phyloP scores from a whole-genome alignment of 176 grass and related monocot genomes.

The Musa acuminata region DNA sequence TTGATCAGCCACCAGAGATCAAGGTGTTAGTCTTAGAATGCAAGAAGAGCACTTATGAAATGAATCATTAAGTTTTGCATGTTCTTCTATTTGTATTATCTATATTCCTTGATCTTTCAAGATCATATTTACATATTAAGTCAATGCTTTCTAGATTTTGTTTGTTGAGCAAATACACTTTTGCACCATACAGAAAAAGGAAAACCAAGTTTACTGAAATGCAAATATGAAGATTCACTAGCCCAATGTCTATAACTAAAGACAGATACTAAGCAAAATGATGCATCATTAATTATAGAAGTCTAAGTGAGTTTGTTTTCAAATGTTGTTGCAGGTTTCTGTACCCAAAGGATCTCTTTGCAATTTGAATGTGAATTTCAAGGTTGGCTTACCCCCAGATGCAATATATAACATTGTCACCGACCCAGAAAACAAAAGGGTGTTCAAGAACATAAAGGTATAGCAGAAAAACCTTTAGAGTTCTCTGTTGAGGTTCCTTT shows the following conservation, averaged over 20 bases:
- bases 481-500: background rate
- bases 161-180: background rate
- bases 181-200: background rate
- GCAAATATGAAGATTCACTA: too few relatives aligned
- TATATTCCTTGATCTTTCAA: background rate
- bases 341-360: constrained; percentile 87
- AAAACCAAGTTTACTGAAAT: background rate
- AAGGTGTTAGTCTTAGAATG: constrained; percentile 33
- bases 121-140: too few relatives aligned
- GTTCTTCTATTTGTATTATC: background rate
- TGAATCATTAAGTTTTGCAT: background rate
- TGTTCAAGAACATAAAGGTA: constrained; percentile 98
- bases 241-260: background rate
- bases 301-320: constrained; percentile 6
- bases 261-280: background rate
- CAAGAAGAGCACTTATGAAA: background rate
- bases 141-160: background rate
- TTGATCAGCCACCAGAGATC: constrained; percentile 53
- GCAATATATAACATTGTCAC: constrained; percentile 89
- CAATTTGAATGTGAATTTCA: constrained; percentile 68
- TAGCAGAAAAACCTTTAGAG: background rate
- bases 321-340: constrained; percentile 45
- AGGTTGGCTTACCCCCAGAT: constrained; percentile 70
- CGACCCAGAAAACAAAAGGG: constrained; percentile 79
- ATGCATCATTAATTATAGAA: background rate